Evolutionary conservation across 2,329 filamentous ascomycete species (phyloP).

Genomic region (Epichloe hybrida): DNA sequence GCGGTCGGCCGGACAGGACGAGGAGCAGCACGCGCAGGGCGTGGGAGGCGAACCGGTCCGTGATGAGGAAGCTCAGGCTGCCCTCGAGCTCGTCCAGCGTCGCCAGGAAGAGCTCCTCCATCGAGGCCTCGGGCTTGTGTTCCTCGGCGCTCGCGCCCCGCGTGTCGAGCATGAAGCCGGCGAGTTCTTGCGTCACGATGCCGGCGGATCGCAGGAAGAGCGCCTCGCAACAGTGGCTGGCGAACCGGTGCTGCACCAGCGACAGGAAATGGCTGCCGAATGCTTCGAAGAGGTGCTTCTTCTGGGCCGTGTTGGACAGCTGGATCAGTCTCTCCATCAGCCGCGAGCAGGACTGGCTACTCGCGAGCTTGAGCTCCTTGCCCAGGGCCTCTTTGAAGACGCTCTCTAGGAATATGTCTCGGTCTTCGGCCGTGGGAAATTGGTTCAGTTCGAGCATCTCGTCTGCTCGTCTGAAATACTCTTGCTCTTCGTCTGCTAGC

Average conservation of each 20-base stretch:
- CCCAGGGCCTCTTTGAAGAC: slow-evolving; percentile 77
- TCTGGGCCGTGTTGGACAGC: slow-evolving; percentile 62
- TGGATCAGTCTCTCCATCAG: slow-evolving; percentile 85
- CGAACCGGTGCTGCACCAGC: slow-evolving; percentile 88
- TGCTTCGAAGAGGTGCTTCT: slow-evolving; percentile 74
- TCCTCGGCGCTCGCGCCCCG: slow-evolving; percentile 30
- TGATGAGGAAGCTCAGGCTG: slow-evolving; percentile 70
- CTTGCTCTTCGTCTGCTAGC: slow-evolving; percentile 83
- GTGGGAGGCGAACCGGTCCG: slow-evolving; percentile 82
- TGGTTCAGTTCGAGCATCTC: slow-evolving; percentile 82
- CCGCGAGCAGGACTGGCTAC: slow-evolving; percentile 88
- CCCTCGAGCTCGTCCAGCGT: slow-evolving; percentile 81
- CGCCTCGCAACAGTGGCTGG: slow-evolving; percentile 92
- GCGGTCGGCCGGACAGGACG: slow-evolving; percentile 68
- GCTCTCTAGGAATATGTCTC: slow-evolving; percentile 58
- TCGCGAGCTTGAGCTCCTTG: slow-evolving; percentile 92
- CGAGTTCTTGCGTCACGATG: slow-evolving; percentile 61
- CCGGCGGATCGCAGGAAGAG: slow-evolving; percentile 76
- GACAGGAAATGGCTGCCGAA: slow-evolving; percentile 81
- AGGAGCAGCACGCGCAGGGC: slow-evolving; percentile 74
- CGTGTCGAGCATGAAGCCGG: slow-evolving; percentile 28
- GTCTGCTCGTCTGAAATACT: slow-evolving; percentile 86
- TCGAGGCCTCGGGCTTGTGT: slow-evolving; percentile 41
- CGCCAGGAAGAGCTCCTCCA: slow-evolving; percentile 75
- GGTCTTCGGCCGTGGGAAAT: slow-evolving; percentile 65